Conservation (phyloP, 257 asterid genomes). For the Gardenia jasminoides region DNA sequence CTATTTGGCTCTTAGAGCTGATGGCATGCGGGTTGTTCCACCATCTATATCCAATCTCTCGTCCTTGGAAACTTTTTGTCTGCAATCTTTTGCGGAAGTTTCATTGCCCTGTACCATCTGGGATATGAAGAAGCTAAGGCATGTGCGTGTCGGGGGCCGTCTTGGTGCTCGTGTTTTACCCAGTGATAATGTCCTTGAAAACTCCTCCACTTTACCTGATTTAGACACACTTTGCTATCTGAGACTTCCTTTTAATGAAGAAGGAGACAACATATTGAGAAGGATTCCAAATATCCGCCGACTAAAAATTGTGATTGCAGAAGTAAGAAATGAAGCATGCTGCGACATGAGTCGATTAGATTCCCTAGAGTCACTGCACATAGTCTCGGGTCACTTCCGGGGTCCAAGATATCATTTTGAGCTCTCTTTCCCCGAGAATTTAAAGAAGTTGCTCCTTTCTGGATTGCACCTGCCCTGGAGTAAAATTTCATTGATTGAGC, state of each 20-base stretch:
- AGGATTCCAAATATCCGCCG: background rate
- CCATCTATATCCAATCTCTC: background rate
- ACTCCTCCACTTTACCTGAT: background rate
- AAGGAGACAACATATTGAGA: background rate
- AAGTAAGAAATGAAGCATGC: no score
- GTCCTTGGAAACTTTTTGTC: background rate
- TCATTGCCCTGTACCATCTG: slow-evolving; percentile 1
- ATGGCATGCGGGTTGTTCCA: background rate
- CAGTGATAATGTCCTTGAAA: background rate
- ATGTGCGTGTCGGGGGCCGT: background rate
- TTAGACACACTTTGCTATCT: background rate
- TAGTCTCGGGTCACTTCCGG: background rate
- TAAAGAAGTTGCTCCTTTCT: background rate
- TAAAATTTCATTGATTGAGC: background rate
- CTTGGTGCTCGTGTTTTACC: background rate
- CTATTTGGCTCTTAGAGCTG: background rate
- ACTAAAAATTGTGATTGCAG: background rate
- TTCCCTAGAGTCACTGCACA: background rate
- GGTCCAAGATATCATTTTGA: background rate
- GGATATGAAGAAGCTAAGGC: background rate
- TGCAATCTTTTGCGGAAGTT: background rate
- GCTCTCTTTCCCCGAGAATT: background rate
- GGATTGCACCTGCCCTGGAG: background rate
- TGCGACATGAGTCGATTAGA: background rate
- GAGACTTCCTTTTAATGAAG: no score